Base-by-base conservation (phyloP, 1,284 basidiomycete species). In the Ganoderma lingzhi region DNA sequence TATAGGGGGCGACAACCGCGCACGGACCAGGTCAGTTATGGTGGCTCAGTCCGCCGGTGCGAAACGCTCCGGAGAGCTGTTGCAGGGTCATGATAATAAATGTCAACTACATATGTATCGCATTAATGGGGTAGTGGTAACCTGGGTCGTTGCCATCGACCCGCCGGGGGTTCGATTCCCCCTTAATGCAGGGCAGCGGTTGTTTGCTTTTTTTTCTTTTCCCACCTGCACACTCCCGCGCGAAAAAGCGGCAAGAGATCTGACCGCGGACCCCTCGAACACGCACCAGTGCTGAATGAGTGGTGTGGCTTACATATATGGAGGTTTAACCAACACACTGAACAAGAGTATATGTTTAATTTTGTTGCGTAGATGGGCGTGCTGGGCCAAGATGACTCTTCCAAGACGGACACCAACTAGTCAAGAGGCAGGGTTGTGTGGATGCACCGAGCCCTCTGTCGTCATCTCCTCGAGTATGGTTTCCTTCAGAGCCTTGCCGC, bases 121-220 rank as follows among this genome's bases (percentile, higher is more conserved):
- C 75, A 76, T 75, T 76, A 76, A 77, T 77, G 76, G 76, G 76
- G 76, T 77, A 77, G 76, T 76, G 75, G 76, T 77, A 77, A 77
- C 76, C 74, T 77, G 76, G 76, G 75, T 77, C 75, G 76, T 77
- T 77, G 75, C 75, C 74, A 76, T 83, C 78, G 79, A 88, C 87
- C 88, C 87, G 88, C 88, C 87, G 87, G 87, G 87, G 84, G 89
- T 90, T 90, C 88, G 86, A 90, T 90, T 89, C 88, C 87, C 88
- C 72, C 73, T 76, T 74, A 74, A 76, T 76, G 75, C 74, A 75
- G 32, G 2, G 3, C 0, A 8, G 39, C 12, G 39, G 5, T 3
- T 44, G 35, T 3, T 8, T 35, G 35, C 3, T 35, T 35, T 35
- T 35, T 3, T 35, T 35, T 35, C 35, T 35, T 8, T 23, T 23